phyloP scores from a whole-genome alignment of 306 rosid genomes.

The Gillenia trifoliata region DNA sequence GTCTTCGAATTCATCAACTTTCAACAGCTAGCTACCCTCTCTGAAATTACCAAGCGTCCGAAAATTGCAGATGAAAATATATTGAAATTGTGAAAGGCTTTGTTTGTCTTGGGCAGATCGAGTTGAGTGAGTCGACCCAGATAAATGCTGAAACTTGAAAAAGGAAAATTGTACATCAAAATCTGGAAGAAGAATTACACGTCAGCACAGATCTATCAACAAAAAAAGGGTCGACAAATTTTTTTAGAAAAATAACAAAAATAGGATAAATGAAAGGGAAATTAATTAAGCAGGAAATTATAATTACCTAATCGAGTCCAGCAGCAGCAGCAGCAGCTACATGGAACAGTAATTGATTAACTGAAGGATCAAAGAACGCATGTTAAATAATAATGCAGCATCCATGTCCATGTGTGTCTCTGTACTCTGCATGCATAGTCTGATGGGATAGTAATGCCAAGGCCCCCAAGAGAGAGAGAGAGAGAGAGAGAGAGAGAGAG shows the following conservation, averaged over 20 bases:
- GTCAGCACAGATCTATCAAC: not conserved
- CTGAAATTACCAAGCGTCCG: not conserved
- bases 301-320: not conserved
- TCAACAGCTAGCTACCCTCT: not conserved
- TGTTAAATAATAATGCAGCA: not conserved
- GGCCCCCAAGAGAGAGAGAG: not conserved
- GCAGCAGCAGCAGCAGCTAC: not conserved
- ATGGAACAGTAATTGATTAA: not conserved
- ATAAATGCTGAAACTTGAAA: not conserved
- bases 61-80: not conserved
- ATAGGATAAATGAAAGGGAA: not conserved
- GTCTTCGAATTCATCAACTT: slow-evolving; percentile 3
- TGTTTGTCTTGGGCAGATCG: not conserved
- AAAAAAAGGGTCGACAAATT: too few species aligned
- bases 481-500: not conserved
- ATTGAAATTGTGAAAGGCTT: not conserved
- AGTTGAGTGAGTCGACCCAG: not conserved
- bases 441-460: not conserved
- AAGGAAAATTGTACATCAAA: not conserved
- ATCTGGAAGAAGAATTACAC: not conserved
- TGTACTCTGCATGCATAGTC: not conserved
- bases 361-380: not conserved
- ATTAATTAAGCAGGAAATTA: not conserved
- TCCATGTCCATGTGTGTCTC: not conserved
- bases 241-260: not conserved